Base-by-base conservation (phyloP, 2,329 filamentous ascomycete species). In the Herpotrichia juniperi region DNA sequence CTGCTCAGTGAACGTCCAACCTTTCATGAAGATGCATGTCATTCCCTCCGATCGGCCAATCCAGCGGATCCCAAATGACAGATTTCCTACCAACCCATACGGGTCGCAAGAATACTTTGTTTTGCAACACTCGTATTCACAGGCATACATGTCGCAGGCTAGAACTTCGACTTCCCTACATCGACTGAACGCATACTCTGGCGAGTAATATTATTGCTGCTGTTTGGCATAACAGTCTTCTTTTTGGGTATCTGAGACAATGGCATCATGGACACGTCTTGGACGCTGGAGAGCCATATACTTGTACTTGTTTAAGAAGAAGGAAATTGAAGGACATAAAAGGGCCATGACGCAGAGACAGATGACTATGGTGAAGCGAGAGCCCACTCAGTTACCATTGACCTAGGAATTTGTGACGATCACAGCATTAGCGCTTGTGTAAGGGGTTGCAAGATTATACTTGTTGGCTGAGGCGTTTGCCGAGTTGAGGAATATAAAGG, bases 231-330 rank as follows among this genome's bases (percentile, higher is more conserved):
- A 14, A 63, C 59, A 3, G 52, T 59, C 19, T n/a, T 53, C 52
- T 3, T 61, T 62, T 17, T 63, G 60, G 57, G 28, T 60, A 2
- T 56, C 59, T 35, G 61, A 62, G 21, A 61, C 57, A 0, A 52
- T 64, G 10, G 56, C 59, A 16, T 61, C 54, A 1, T 60, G 56
- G 56, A 53, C 46, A 17, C 17, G 57, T 11, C 50, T 63, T 4
- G 60, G 61, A 2, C 53, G 59, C 0, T 63, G 58, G 58, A 59
- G 42, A 34, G 50, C 46, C 2, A 32, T 61, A 4, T 60, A 54
- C 22, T 32, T 60, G 6, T 49, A 53, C 28, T 11, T 60, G 4
- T 49, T 61, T 45, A 52, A 61, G 39, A 35, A 30, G 16, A 37
- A 56, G 11, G 46, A 16, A 2, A 32, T 64, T 10, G 32, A 49